Conservation (phyloP, 2,329 filamentous ascomycete genomes). For the Fusarium sp. region DNA sequence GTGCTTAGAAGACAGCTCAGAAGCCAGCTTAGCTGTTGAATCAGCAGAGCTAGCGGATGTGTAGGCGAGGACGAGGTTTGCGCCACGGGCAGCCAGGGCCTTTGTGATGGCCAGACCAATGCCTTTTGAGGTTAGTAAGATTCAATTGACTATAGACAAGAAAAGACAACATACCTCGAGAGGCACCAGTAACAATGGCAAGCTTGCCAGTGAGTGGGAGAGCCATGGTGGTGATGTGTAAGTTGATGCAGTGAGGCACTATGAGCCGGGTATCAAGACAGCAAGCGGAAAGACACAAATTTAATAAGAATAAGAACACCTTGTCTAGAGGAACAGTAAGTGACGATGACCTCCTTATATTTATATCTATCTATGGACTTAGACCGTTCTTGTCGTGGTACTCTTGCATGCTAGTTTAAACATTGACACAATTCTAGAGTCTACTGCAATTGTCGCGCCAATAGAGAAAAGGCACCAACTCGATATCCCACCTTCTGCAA, state of each 20-base stretch:
- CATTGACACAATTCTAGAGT: slow-evolving; percentile 5
- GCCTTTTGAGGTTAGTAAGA: slow-evolving; percentile 28
- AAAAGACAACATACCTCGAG: slow-evolving; percentile 68
- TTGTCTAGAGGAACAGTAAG: not conserved
- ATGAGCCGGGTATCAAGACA: slow-evolving; percentile 13
- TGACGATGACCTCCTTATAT: slow-evolving; percentile 18
- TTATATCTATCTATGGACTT: not conserved
- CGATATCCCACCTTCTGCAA: slow-evolving; percentile 8
- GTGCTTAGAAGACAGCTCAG: slow-evolving; percentile 57
- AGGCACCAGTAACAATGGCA: slow-evolving; percentile 83
- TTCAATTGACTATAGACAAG: not conserved
- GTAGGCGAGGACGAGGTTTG: slow-evolving; percentile 46
- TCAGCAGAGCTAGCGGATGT: slow-evolving; percentile 37
- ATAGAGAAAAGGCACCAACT: slow-evolving; percentile 27
- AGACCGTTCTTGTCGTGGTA: slow-evolving; percentile 8
- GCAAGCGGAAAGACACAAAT: slow-evolving; percentile 4
- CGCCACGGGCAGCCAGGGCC: slow-evolving; percentile 45
- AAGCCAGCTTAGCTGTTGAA: slow-evolving; percentile 39
- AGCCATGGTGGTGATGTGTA: slow-evolving; percentile 49
- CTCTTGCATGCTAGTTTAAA: slow-evolving; percentile 13
- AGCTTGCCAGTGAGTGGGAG: slow-evolving; percentile 77
- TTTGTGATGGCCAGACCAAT: slow-evolving; percentile 44
- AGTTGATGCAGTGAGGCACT: not conserved
- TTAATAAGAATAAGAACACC: not conserved
- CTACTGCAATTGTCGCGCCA: slow-evolving; percentile 42